These are phyloP conservation scores for Kodamaea anthophila DNA, from an alignment of 1,139 yeast species.

Conservation along the genomic window DNA sequence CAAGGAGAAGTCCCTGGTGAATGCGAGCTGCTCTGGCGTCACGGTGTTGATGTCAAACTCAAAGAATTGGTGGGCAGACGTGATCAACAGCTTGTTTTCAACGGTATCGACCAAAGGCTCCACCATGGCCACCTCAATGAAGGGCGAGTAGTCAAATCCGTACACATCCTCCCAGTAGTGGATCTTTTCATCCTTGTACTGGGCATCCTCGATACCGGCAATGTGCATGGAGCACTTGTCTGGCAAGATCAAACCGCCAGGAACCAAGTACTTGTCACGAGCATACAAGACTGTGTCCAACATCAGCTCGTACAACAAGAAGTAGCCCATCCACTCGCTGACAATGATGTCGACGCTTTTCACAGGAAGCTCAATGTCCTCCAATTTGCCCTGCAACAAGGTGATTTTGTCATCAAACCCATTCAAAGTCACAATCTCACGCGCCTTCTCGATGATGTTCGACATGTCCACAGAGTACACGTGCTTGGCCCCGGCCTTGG, in stretches of 20 bases:
- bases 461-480: constrained; percentile 98
- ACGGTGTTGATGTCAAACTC: constrained; percentile 90
- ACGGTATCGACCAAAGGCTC: constrained; percentile 96
- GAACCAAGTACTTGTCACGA: constrained; percentile 81
- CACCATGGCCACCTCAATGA: constrained; percentile 68
- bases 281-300: constrained; percentile 93
- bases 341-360: constrained; percentile 86
- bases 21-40: constrained; percentile 74
- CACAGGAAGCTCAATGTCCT: constrained; percentile 81
- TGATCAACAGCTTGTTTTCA: constrained; percentile 68
- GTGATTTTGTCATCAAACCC: constrained; percentile 88
- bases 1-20: constrained; percentile 59
- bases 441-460: constrained; percentile 90
- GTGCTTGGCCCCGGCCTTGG: constrained; percentile 94
- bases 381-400: constrained; percentile 85
- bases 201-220: constrained; percentile 93
- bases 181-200: constrained; percentile 87
- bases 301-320: constrained; percentile 93
- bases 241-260: constrained; percentile 90
- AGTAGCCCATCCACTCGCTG: constrained; percentile 99
- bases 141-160: constrained; percentile 87
- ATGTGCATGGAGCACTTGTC: constrained; percentile 87
- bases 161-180: constrained; percentile 96
- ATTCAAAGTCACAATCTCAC: constrained; percentile 73
- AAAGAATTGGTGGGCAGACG: constrained; percentile 63